Base-by-base conservation (phyloP, 495 filamentous ascomycete genomes). In the Bacidia rubella region DNA sequence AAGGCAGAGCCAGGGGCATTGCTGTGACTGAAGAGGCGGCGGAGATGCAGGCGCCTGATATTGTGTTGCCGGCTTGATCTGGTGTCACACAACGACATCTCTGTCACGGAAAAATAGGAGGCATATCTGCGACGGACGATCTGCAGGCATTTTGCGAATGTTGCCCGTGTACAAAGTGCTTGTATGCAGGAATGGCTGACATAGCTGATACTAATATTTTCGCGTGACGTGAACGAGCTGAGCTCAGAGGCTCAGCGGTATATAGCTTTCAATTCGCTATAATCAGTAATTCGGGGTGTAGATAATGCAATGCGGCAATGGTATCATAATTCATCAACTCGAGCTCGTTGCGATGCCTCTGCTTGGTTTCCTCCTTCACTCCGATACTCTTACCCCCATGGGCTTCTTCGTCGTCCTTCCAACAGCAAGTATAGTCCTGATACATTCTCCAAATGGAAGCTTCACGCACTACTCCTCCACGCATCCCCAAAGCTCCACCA, bases 401-500 rank as follows among this genome's bases (percentile, higher is more conserved):
- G 5, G 7, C 29, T 15, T 35, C 29, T 7, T 15, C 29, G 15
- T 35, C n/a, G n/a, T n/a, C n/a, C n/a, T n/a, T n/a, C n/a, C n/a
- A n/a, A n/a, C n/a, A n/a, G n/a, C n/a, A n/a, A n/a, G n/a, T n/a
- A n/a, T n/a, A n/a, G n/a, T n/a, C n/a, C n/a, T n/a, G n/a, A n/a
- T n/a, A n/a, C n/a, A n/a, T n/a, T n/a, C n/a, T n/a, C n/a, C n/a
- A n/a, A n/a, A n/a, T n/a, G 32, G 10, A 39, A 39, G 32, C 32
- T 39, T 57, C 32, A 58, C 24, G 47, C 52, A n/a, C 24, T 47
- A 23, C 49, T 42, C 58, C 62, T 74, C 83, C 83, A 87, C 56
- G 75, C 60, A 58, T 81, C 81, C 55, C 78, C 64, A 55, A 94
- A 74, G 63, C 81, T 80, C 51, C 85, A 70, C 19, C 81, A 61